Evolutionary conservation across 352 stramenopile species (phyloP), one percentile per base, ranked within the genome.

Genomic region (Detonula confervacea): DNA sequence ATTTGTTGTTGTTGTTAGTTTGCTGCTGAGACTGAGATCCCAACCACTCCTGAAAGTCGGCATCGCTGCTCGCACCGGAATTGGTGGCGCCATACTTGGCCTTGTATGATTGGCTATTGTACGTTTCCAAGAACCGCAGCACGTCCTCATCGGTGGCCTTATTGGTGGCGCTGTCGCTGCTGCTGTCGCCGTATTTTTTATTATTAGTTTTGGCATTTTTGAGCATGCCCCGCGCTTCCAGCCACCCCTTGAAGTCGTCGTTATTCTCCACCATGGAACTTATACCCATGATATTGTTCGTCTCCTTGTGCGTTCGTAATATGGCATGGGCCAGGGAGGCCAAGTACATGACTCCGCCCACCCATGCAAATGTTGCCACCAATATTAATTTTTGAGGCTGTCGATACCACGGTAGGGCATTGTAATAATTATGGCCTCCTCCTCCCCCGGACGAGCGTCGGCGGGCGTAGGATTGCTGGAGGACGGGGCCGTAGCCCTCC

Each of bases 271-370:
- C 16, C 39, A 69, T 30, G 46, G 60, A 57, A 46, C 60, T 69
- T 6, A 44, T 12, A 22, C 64, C 64, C 64, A 73, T 73, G 9
- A 73, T 56, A 39, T 73, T 63, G 7, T 16, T n/a, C 35, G 27
- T 47, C 35, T 56, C 49, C 20, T 70, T 71, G 1, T 75, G 73
- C 33, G 62, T 75, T 18, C 63, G 66, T 20, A 81, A 47, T 68
- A 81, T 81, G 16, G 63, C 29, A 62, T 81, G 73, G 2, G 73
- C 73, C 44, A 81, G 47, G 42, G 67, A 74, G 14, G 73, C 62
- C 12, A 81, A 39, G 39, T 81, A 81, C 63, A 81, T 75, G 33
- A 81, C 73, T 16, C 73, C 57, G 11, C 63, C 73, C 27, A 75
- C 56, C 73, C 73, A 81, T 29, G 73, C 73, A 16, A 81, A 27